Evolutionary conservation across 805 yeast genomes (phyloP), one percentile per base, ranked within the genome.

Genomic region (Ogataea corticis): DNA sequence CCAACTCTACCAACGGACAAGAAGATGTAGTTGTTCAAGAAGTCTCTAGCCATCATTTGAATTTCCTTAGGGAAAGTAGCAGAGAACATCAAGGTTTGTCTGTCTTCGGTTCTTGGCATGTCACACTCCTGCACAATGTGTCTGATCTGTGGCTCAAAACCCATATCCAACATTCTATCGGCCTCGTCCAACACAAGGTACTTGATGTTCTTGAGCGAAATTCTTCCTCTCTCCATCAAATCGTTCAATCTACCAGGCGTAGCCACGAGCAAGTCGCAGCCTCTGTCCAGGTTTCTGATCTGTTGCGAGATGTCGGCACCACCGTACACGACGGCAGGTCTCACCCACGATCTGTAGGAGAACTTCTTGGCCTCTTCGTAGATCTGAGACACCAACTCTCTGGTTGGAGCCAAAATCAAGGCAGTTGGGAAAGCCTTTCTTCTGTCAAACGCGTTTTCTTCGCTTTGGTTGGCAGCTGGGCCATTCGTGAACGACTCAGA

Each of bases 151-250:
- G 97, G 97, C 77, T 94, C 99, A 76, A 94, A 94, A 80, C 99
- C 99, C 98, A 94, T 94, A 82, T 94, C 99, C 75, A 94, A 83
- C 99, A 94, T 94, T 78, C 99, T 88, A 75, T 94, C 99, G 65
- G 99, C 99, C 79, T 92, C 99, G 73, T 92, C 99, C 58, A 94
- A 79, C 42, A 94, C 97, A 68, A 94, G 80, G 72, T 88, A 94
- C 70, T 87, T 89, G 72, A 92, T 89, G 72, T 87, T 89, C 55
- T 81, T 77, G 65, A 94, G 78, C 36, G 97, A 90, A 59, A 94
- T 87, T 62, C 82, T 77, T 64, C 97, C 97, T 76, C 97, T 87
- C 75, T 91, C 97, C 56, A 94, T 75, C 71, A 94, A 77, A 73
- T 94, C 99, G 65, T 84, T 91, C 67, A 94, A 79, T 79, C 99